Evolutionary conservation across 2,329 filamentous ascomycete species (phyloP).

Genomic region (Oidium heveae): DNA sequence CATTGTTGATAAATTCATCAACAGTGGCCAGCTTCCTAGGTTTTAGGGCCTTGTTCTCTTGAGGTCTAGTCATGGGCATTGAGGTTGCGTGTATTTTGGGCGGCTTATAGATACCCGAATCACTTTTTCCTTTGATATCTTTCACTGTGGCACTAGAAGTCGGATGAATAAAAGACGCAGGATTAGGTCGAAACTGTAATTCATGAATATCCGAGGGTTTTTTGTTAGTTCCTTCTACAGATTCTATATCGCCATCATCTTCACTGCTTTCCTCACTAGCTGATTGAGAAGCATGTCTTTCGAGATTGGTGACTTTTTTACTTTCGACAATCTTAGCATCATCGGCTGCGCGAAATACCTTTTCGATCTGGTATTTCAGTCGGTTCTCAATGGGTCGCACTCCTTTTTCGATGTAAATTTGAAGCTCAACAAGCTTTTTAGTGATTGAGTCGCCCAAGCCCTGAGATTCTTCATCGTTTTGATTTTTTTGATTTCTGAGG

Average conservation of each 20-base stretch:
- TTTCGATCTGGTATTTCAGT: conserved; percentile 87
- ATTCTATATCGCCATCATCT: conserved; percentile 15
- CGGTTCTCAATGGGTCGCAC: conserved; percentile 74
- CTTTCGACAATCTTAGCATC: conserved; percentile 19
- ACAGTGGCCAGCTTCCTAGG: conserved; percentile 58
- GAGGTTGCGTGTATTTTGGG: conserved; percentile 69
- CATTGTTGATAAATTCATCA: conserved; percentile 73
- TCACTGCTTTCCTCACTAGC: conserved; percentile 13
- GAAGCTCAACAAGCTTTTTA: conserved; percentile 67
- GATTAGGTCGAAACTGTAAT: conserved; percentile 36
- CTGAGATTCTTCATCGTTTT: conserved; percentile 16
- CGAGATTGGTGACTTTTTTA: conserved; percentile 16
- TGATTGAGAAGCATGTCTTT: conserved; percentile 2
- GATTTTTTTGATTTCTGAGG: conserved; percentile 28
- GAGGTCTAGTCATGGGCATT: conserved; percentile 36
- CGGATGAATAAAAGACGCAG: conserved; percentile 18
- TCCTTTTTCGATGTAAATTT: conserved; percentile 84
- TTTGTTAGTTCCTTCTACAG: conserved; percentile 5
- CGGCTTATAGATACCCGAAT: conserved; percentile 60
- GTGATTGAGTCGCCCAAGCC: conserved; percentile 42
- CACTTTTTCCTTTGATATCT: conserved; percentile 16
- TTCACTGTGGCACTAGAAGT: conserved; percentile 6
- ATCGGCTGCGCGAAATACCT: conserved; percentile 70
- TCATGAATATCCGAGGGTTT: conserved; percentile 23
- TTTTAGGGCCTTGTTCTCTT: conserved; percentile 31